Conservation (phyloP, 306 rosid genomes). For the Glycine tomentella region DNA sequence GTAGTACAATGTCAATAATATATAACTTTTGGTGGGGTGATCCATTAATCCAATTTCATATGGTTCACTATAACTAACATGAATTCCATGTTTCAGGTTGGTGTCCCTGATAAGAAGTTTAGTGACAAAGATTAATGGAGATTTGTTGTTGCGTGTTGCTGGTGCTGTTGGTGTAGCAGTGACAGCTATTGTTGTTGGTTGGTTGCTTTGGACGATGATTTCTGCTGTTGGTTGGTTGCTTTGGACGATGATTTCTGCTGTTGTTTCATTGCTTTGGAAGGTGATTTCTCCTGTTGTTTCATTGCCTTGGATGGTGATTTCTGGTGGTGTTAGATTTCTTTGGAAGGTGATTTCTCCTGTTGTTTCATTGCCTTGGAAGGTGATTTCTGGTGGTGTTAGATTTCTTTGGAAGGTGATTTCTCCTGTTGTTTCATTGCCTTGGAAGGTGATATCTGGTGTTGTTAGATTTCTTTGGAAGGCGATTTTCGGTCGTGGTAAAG, state of each 20-base stretch:
- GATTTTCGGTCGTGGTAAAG: not conserved
- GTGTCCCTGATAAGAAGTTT: not conserved
- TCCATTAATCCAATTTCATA: not conserved
- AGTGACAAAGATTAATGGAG: not conserved
- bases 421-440: no score
- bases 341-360: no score
- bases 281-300: no score
- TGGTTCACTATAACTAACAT: not conserved
- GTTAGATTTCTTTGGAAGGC: not conserved
- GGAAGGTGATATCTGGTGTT: not conserved
- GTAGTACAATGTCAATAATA: not conserved
- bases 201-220: not conserved
- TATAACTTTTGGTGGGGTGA: not conserved
- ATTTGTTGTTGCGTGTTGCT: not conserved
- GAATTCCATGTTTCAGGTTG: not conserved
- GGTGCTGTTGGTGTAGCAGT: not conserved
- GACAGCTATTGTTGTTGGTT: not conserved
- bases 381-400: no score
- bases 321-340: not conserved
- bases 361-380: no score
- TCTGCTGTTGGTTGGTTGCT: no score
- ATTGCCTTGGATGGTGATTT: no score
- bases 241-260: no score
- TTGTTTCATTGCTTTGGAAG: no score
- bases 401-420: no score